Evolutionary conservation across 257 asterid species (phyloP), one percentile per base, ranked within the genome.

Genomic region (Osmanthus fragrans): DNA sequence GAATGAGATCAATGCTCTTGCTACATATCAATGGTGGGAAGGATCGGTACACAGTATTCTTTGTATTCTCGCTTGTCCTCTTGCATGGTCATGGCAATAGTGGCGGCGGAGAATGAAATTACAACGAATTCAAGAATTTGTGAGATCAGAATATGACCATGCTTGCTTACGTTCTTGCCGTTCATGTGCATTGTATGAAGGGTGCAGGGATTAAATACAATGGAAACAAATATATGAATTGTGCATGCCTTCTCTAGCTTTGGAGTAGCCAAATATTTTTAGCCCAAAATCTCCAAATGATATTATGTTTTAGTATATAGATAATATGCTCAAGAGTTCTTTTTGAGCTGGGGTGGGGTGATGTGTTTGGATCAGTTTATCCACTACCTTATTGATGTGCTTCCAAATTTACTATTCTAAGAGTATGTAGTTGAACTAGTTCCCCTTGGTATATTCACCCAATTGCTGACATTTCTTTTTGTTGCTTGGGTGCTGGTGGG

Each of bases 171-270:
- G 27, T 25, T 25, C 27, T 25, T 25, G 27, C 27, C 27, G 27
- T 25, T 25, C 27, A 25, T 1, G 27, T 25, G 27, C 27, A 25
- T 25, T 25, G 27, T 25, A 25, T 25, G 27, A 25, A 25, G 27
- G 27, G 27, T 25, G 27, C 27, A 34, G 51, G 77, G 29, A 63
- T 79, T 36, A 11, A 78, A 19, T 72, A 25, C 58, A n/a, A 67
- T 29, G n/a, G 23, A 66, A 65, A 51, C 73, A 16, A 54, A 72
- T 25, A 11, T 54, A 1, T 73, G 68, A 19, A 75, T 51, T 47
- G 60, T 40, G 73, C 71, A 75, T 78, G 71, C 77, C 56, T 47
- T 72, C 33, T 76, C 79, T 18, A 71, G 39, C 63, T 72, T 29
- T 72, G 77, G n/a, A 40, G 63, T 67, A 65, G 18, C 69, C 34